phyloP scores from a whole-genome alignment of 2,329 filamentous ascomycete genomes.

The Aureobasidium sp. region DNA sequence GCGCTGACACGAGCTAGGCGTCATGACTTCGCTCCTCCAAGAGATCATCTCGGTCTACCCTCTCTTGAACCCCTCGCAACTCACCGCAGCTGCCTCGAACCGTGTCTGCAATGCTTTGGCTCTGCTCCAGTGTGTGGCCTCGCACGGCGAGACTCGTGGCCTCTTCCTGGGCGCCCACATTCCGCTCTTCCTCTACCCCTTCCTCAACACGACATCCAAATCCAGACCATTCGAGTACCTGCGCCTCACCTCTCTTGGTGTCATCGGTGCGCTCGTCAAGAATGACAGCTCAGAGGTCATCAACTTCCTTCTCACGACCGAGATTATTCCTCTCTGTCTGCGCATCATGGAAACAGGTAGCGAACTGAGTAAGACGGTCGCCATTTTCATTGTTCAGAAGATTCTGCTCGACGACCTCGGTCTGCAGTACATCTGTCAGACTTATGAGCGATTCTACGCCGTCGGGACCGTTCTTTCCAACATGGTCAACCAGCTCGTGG shows the following conservation, averaged over 20 bases:
- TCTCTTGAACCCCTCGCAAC: conserved; percentile 88
- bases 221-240: conserved; percentile 96
- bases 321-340: conserved; percentile 95
- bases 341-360: conserved; percentile 99
- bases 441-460: conserved; percentile 96
- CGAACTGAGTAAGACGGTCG: conserved; percentile 96
- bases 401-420: conserved; percentile 95
- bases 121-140: conserved; percentile 91
- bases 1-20: conserved; percentile 49
- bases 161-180: conserved; percentile 92
- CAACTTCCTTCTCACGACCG: conserved; percentile 95
- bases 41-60: conserved; percentile 99
- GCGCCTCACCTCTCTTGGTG: conserved; percentile 86
- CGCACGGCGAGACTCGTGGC: conserved; percentile 90
- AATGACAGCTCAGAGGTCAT: conserved; percentile 98
- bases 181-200: conserved; percentile 93
- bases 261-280: conserved; percentile 95
- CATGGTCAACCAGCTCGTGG: conserved; percentile 96
- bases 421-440: conserved; percentile 96
- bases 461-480: conserved; percentile 96
- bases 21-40: conserved; percentile 95
- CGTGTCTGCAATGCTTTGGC: conserved; percentile 95
- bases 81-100: conserved; percentile 96
- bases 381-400: conserved; percentile 99
- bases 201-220: conserved; percentile 97